A percentile compares a stretch with the other conserved stretches of the same genome.
phyloP scores from a whole-genome alignment of 2,329 filamentous ascomycete species.

The Talaromyces sp. region DNA sequence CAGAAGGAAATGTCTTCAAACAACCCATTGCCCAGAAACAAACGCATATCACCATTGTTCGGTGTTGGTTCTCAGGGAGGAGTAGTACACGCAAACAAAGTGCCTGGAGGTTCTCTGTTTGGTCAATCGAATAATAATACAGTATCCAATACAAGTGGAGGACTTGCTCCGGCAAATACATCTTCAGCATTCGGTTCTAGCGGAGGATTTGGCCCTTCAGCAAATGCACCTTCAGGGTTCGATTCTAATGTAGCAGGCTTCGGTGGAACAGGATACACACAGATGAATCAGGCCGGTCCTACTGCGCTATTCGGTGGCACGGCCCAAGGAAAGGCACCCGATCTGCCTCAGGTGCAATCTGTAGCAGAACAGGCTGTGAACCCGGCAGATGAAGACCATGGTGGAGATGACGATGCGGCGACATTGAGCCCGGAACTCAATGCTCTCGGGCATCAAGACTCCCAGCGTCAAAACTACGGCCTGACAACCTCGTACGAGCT shows the following conservation, averaged over 20 bases:
- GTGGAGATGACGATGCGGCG: background rate
- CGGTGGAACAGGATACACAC: background rate
- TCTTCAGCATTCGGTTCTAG: background rate
- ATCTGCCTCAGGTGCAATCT: background rate
- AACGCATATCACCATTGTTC: background rate
- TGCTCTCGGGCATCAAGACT: conserved; percentile 25
- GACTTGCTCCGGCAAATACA: too few relatives aligned
- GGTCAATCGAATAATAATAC: background rate
- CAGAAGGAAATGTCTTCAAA: conserved; percentile 6
- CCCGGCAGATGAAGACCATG: background rate
- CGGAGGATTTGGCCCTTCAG: too few relatives aligned
- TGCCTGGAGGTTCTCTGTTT: background rate
- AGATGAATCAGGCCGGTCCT: too few relatives aligned
- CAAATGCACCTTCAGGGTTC: background rate
- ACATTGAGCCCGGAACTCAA: background rate
- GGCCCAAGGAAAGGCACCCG: background rate
- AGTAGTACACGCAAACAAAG: too few relatives aligned
- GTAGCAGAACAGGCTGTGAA: conserved; percentile 1
- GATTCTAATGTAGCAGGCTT: background rate
- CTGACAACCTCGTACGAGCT: conserved; percentile 39
- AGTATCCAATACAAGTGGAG: background rate
- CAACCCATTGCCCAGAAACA: background rate
- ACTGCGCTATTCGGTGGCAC: background rate
- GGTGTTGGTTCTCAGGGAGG: background rate
- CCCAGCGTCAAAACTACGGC: conserved; percentile 36